phyloP scores from a whole-genome alignment of 2,329 filamentous ascomycete species.

The Pyrenophora seminiperda region DNA sequence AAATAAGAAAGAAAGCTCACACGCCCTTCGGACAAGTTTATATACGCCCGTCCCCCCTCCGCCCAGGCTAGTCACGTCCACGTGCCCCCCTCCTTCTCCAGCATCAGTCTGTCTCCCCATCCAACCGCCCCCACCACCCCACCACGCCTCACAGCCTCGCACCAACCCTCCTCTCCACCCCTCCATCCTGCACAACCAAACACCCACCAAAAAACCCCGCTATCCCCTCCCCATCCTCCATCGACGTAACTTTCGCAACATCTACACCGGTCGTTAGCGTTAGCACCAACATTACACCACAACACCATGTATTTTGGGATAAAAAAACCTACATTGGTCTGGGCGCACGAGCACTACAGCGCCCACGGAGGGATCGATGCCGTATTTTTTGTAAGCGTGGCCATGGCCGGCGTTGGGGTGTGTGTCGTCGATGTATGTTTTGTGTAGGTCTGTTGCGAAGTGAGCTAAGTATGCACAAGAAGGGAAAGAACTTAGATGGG shows the following conservation, averaged over 20 bases:
- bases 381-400: slow-evolving; percentile 62
- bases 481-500: no score
- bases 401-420: slow-evolving; percentile 63
- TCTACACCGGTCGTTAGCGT: slow-evolving; percentile 26
- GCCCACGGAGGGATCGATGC: slow-evolving; percentile 49
- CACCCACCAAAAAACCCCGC: slow-evolving; percentile 31
- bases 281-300: no score
- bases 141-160: background rate
- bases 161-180: no score
- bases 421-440: slow-evolving; percentile 64
- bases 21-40: no score
- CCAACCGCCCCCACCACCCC: no score
- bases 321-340: slow-evolving; percentile 58
- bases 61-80: no score
- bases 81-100: no score
- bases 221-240: slow-evolving; percentile 31
- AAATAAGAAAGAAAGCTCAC: no score
- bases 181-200: slow-evolving; percentile 11
- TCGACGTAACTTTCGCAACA: slow-evolving; percentile 33
- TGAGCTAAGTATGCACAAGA: no score
- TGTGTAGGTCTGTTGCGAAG: slow-evolving; percentile 57
- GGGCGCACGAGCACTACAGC: slow-evolving; percentile 61
- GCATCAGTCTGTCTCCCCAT: no score
- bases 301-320: background rate
- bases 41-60: no score